phyloP scores from a whole-genome alignment of 2,329 filamentous ascomycete species.

The Stagonosporopsis rhizophila region DNA sequence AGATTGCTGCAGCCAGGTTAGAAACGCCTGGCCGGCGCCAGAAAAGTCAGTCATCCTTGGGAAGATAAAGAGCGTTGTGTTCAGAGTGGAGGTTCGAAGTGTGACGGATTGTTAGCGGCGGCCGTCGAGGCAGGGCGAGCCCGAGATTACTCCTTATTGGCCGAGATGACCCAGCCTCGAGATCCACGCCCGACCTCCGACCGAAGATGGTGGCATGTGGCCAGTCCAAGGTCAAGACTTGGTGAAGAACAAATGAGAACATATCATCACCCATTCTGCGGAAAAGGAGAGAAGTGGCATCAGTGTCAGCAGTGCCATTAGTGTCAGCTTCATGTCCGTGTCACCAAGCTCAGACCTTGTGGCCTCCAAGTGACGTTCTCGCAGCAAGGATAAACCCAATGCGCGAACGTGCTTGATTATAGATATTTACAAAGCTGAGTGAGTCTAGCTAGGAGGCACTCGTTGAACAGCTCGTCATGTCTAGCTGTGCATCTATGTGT shows the following conservation, averaged over 20 bases:
- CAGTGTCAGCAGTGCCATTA: conserved; percentile 6
- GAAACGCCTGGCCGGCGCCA: conserved; percentile 59
- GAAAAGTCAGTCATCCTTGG: conserved; percentile 46
- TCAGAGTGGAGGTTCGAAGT: conserved; percentile 25
- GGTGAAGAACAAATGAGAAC: no score
- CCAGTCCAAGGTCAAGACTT: not conserved
- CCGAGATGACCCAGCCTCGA: not conserved
- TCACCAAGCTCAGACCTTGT: conserved; percentile 13
- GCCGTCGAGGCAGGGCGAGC: conserved; percentile 22
- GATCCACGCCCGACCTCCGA: not conserved
- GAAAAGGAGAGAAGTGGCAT: conserved; percentile 5
- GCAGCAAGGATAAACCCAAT: conserved; percentile 3
- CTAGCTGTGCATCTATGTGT: not conserved
- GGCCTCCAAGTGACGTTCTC: conserved; percentile 2
- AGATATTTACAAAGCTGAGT: not conserved
- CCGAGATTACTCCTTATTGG: conserved; percentile 35
- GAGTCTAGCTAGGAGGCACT: no score
- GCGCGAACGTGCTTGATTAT: not conserved
- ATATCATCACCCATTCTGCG: not conserved
- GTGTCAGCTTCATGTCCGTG: conserved; percentile 12
- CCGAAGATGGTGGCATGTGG: not conserved
- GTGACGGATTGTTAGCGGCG: conserved; percentile 29
- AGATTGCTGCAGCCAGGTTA: conserved; percentile 63
- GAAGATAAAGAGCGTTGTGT: conserved; percentile 5
- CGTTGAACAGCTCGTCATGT: not conserved